Evolutionary conservation across 192 early-diverging fungal species (phyloP).

Genomic region (Linnemannia elongata): DNA sequence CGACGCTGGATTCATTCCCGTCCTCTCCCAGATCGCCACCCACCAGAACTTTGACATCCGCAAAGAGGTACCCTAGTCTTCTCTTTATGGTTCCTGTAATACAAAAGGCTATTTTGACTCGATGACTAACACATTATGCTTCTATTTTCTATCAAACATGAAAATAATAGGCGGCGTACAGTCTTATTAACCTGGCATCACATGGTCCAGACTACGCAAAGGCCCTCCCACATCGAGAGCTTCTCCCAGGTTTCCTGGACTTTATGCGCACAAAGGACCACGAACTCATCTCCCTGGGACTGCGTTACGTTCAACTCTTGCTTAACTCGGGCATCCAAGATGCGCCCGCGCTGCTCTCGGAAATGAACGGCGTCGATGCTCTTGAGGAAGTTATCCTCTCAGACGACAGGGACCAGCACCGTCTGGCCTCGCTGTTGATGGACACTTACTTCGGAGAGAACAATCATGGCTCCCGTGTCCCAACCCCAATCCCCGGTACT

Average conservation of each 20-base stretch:
- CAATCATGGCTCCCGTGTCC: constrained; percentile 50
- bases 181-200: constrained; percentile 73
- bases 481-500: constrained; percentile 50
- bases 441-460: constrained; percentile 73
- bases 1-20: constrained; percentile 63
- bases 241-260: constrained; percentile 66
- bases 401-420: constrained; percentile 64
- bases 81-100: neutral
- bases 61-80: constrained; percentile 63
- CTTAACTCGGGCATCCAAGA: constrained; percentile 63
- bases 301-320: constrained; percentile 69
- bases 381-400: constrained; percentile 69
- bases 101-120: neutral
- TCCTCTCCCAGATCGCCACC: constrained; percentile 69
- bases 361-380: constrained; percentile 67
- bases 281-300: constrained; percentile 72
- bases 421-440: constrained; percentile 63
- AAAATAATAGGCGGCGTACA: constrained; percentile 65
- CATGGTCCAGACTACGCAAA: constrained; percentile 63
- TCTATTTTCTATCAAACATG: neutral
- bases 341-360: constrained; percentile 40
- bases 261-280: constrained; percentile 74
- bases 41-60: constrained; percentile 77
- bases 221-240: constrained; percentile 57
- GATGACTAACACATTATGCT: neutral